Conservation (phyloP, 1,284 basidiomycete genomes). For the Thecaphora thlaspeos region DNA sequence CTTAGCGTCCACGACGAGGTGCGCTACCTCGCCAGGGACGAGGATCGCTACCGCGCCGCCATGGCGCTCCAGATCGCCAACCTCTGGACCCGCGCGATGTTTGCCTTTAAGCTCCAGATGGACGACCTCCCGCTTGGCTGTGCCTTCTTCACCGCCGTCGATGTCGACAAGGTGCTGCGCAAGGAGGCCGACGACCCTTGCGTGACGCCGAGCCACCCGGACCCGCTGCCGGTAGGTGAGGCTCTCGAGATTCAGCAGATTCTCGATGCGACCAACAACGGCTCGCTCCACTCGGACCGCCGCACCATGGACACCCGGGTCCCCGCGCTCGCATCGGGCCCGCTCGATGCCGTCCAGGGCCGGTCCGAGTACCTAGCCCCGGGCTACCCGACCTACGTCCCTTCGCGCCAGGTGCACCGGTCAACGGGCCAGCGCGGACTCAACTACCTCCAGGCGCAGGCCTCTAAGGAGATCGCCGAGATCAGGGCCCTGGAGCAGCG, state of each 20-base stretch:
- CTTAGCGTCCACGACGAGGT: conserved; percentile 98
- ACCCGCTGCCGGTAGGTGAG: conserved; percentile 78
- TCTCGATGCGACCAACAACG: conserved; percentile 61
- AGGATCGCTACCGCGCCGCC: conserved; percentile 81
- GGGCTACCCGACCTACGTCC: conserved; percentile 32
- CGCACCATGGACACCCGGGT: conserved; percentile 13
- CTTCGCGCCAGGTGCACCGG: conserved; percentile 44
- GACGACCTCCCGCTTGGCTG: conserved; percentile 83
- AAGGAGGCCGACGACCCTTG: conserved; percentile 97
- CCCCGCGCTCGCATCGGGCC: background rate
- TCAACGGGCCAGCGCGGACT: conserved; percentile 47
- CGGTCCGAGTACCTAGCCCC: background rate
- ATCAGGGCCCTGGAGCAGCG: conserved; percentile 49
- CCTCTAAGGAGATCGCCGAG: conserved; percentile 49
- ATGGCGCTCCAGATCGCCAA: conserved; percentile 95
- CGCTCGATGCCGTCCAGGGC: background rate
- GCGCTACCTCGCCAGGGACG: conserved; percentile 84
- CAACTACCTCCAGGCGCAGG: conserved; percentile 53
- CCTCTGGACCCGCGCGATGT: conserved; percentile 88
- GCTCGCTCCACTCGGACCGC: conserved; percentile 37
- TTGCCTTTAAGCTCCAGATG: conserved; percentile 90
- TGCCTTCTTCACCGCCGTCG: conserved; percentile 95
- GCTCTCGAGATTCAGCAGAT: conserved; percentile 73
- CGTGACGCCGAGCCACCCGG: conserved; percentile 86
- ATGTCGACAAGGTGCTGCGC: conserved; percentile 83